Evolutionary conservation across 2,329 filamentous ascomycete species (phyloP), one percentile per base, ranked within the genome.

Genomic region (Xylariaceae sp.): DNA sequence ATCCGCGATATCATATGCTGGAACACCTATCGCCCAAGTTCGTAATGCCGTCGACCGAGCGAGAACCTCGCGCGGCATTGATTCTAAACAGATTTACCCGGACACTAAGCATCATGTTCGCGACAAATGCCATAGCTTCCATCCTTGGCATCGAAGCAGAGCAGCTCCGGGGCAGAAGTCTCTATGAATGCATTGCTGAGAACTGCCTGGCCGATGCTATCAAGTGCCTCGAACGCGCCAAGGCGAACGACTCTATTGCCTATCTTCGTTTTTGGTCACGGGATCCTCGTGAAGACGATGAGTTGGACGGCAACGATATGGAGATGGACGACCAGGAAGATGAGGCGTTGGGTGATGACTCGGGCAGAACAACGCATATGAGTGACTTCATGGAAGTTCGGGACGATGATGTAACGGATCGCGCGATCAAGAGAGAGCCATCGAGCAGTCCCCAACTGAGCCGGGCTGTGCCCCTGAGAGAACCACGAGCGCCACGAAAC

Each of bases 1-100:
- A 96, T 69, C 90, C 90, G 15, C 86, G 90, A 64, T 95, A 95
- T 73, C 89, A 94, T 74, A 95, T 95, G 90, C 77, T 95, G 70
- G 88, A 90, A 58, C 89, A 92, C 65, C 78, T 95, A 11, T 95
- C 91, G 9, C 82, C 86, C 69, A 94, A 93, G 72, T 95, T 95
- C 76, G 79, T 79, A 65, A 80, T 82, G 72, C 77, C 84, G 0
- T 77, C 83, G 11, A 81, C 81, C 64, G 82, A 84, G 57, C 88
- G 90, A 65, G 91, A 95, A 72, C 90, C 90, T 7, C 83, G 91
- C 47, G 91, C 90, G 2, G 90, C 91, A 15, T 78, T 96, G 4
- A 94, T 96, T 64, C 77, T 96, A 23, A 95, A 96, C 69, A 83
- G 91, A 11, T 96, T 95, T 71, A 93, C 90, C 2, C 82, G 90